Conservation (phyloP, 2,329 filamentous ascomycete species). For the Endoconidiophora polonica region DNA sequence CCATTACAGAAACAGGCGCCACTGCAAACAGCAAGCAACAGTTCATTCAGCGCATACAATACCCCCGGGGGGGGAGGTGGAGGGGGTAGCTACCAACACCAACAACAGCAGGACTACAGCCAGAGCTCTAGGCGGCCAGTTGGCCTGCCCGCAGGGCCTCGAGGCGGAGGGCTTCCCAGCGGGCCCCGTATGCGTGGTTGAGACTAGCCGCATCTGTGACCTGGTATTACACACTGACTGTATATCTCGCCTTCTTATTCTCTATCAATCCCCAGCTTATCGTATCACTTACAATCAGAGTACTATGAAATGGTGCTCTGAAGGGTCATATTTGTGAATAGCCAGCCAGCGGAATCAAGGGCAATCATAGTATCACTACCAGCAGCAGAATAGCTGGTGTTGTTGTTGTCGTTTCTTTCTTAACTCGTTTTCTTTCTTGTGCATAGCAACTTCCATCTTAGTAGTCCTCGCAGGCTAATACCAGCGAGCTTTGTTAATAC, state of each 20-base stretch:
- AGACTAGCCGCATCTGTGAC: neutral
- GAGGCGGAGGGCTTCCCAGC: constrained; percentile 18
- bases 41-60: constrained; percentile 10
- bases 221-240: no score
- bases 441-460: neutral
- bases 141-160: constrained; percentile 24
- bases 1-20: constrained; percentile 19
- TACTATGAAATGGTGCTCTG: no score
- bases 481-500: no score
- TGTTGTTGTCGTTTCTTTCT: neutral
- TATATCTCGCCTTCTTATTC: no score
- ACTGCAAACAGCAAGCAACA: neutral
- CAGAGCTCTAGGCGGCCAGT: constrained; percentile 13
- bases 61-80: constrained; percentile 21
- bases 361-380: no score
- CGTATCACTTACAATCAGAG: no score
- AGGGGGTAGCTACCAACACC: constrained; percentile 13
- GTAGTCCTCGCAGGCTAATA: no score
- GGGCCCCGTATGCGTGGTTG: constrained; percentile 27
- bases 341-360: no score
- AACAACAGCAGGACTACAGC: constrained; percentile 8
- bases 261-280: no score
- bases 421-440: neutral
- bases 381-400: neutral
- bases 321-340: no score